Evolutionary conservation across 2,329 filamentous ascomycete species (phyloP).

Genomic region (Exophiala sp.): DNA sequence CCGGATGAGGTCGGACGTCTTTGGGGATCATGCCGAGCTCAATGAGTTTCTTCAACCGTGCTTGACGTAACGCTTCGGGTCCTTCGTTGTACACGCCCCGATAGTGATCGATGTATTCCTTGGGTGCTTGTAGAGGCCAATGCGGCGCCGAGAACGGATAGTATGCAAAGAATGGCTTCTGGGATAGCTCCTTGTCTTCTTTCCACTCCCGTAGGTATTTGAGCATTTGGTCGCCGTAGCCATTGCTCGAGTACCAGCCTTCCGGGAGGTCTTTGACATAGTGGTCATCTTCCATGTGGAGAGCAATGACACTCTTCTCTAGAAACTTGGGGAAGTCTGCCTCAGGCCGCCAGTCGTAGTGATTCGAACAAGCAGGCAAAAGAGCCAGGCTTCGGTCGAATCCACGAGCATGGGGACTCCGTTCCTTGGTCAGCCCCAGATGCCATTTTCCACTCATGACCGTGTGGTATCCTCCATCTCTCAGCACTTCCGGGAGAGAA

Average conservation of each 20-base stretch:
- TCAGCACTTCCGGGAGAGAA: slow-evolving; percentile 53
- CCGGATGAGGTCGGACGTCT: slow-evolving; percentile 40
- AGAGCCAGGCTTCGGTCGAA: slow-evolving; percentile 57
- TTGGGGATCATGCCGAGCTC: slow-evolving; percentile 41
- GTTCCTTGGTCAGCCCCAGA: slow-evolving; percentile 53
- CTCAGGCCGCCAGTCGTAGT: slow-evolving; percentile 50
- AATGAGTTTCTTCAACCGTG: slow-evolving; percentile 43
- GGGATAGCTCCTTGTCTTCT: slow-evolving; percentile 34
- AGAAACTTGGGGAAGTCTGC: slow-evolving; percentile 36
- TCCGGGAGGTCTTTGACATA: slow-evolving; percentile 45
- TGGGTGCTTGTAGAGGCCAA: slow-evolving; percentile 49
- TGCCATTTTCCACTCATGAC: slow-evolving; percentile 61
- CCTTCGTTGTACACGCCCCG: slow-evolving; percentile 47
- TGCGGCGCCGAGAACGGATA: slow-evolving; percentile 48
- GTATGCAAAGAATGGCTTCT: slow-evolving; percentile 46
- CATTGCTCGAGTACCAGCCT: slow-evolving; percentile 51
- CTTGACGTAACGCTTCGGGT: slow-evolving; percentile 42
- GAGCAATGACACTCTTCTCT: slow-evolving; percentile 39
- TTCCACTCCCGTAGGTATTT: slow-evolving; percentile 48
- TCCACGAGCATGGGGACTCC: slow-evolving; percentile 51
- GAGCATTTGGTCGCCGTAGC: slow-evolving; percentile 50
- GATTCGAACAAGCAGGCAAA: slow-evolving; percentile 56
- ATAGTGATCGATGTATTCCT: slow-evolving; percentile 45
- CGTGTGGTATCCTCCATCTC: slow-evolving; percentile 55
- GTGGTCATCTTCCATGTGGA: slow-evolving; percentile 43